Evolutionary conservation across 2,329 filamentous ascomycete genomes (phyloP).

Genomic region (Diplodia seriata): DNA sequence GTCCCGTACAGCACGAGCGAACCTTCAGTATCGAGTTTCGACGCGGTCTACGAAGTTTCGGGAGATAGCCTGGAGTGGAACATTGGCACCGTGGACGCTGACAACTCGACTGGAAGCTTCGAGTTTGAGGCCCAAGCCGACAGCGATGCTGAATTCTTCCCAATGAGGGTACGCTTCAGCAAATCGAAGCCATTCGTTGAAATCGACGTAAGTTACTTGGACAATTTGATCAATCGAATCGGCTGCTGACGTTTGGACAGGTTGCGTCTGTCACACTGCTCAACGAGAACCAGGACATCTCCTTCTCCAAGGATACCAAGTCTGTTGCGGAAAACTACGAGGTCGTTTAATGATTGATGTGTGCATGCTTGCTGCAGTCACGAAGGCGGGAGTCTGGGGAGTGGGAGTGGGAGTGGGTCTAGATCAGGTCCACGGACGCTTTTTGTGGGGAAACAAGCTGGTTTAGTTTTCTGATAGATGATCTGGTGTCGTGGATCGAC

Average conservation of each 20-base stretch:
- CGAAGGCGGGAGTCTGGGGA: background rate
- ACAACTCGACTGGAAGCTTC: conserved; percentile 84
- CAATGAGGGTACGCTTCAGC: conserved; percentile 89
- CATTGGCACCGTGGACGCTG: conserved; percentile 82
- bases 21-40: conserved; percentile 88
- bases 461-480: conserved; percentile 22
- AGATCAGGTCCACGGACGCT: background rate
- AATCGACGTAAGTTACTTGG: conserved; percentile 76
- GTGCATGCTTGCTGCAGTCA: conserved; percentile 33
- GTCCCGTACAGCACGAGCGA: conserved; percentile 88
- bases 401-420: background rate
- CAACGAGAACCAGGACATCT: conserved; percentile 78
- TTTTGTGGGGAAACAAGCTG: conserved; percentile 2
- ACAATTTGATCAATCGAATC: background rate
- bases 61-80: conserved; percentile 95
- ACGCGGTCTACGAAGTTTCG: conserved; percentile 91
- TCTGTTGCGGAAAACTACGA: conserved; percentile 77
- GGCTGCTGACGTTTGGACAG: conserved; percentile 49
- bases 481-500: conserved; percentile 27
- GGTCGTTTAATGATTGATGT: conserved; percentile 66
- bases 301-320: conserved; percentile 82
- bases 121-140: conserved; percentile 91
- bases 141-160: conserved; percentile 96
- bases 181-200: conserved; percentile 88
- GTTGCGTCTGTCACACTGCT: conserved; percentile 73